Evolutionary conservation across 495 filamentous ascomycete species (phyloP).

Genomic region (Lindgomyces ingoldianus): DNA sequence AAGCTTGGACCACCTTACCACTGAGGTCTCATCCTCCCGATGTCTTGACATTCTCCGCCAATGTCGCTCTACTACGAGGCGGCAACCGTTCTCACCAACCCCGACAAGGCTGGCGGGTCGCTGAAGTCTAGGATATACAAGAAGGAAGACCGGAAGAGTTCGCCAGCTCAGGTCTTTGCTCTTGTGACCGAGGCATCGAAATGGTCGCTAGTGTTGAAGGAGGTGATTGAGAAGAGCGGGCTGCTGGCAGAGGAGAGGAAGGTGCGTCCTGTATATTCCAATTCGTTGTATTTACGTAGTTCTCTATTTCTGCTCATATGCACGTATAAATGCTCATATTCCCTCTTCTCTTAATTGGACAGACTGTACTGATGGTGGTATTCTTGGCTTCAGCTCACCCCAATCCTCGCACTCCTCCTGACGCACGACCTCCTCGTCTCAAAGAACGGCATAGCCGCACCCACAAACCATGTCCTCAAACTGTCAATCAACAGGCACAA

Average conservation of each 20-base stretch:
- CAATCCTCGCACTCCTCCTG: slow-evolving; percentile 75
- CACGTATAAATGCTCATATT: neutral
- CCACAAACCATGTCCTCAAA: slow-evolving; percentile 72
- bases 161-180: slow-evolving; percentile 81
- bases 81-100: slow-evolving; percentile 65
- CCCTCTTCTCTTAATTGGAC: neutral
- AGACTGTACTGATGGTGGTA: neutral
- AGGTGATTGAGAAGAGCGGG: slow-evolving; percentile 73
- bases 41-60: neutral
- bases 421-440: slow-evolving; percentile 83
- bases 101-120: slow-evolving; percentile 65
- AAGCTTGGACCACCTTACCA: slow-evolving; percentile 12
- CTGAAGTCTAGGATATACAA: slow-evolving; percentile 80
- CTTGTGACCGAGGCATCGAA: slow-evolving; percentile 81
- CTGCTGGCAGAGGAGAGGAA: slow-evolving; percentile 66
- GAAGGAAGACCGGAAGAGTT: slow-evolving; percentile 68
- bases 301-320: too few relatives aligned
- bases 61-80: slow-evolving; percentile 98
- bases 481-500: slow-evolving; percentile 77
- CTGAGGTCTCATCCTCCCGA: neutral
- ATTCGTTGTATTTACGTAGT: too few relatives aligned
- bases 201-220: slow-evolving; percentile 83
- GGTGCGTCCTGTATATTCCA: slow-evolving; percentile 53
- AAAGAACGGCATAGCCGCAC: slow-evolving; percentile 76
- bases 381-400: slow-evolving; percentile 60